A percentile compares a stretch with the other conserved stretches of the same genome.
phyloP scores from a whole-genome alignment of 257 asterid species.

The Plectranthus barbatus region DNA sequence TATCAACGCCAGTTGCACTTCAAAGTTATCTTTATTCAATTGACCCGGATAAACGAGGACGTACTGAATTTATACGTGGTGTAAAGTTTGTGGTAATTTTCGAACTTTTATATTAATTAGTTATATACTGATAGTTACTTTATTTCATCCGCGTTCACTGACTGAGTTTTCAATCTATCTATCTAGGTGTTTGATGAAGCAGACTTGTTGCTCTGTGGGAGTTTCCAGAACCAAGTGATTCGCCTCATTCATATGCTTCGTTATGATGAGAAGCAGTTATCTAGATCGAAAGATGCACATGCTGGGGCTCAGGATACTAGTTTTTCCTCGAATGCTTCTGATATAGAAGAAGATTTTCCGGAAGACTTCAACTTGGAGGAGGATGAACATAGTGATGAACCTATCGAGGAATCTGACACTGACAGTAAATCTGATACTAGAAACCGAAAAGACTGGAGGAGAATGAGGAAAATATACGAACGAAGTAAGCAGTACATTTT shows the following conservation, averaged over 20 bases:
- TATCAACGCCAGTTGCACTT: conserved; percentile 90
- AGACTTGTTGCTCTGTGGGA: conserved; percentile 87
- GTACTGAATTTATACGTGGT: conserved; percentile 50
- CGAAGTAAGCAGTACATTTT: conserved; percentile 95
- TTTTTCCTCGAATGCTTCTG: conserved; percentile 18
- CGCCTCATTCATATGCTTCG: conserved; percentile 85
- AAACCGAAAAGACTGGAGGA: conserved; percentile 68
- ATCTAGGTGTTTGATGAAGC: conserved; percentile 94
- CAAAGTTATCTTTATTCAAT: conserved; percentile 71
- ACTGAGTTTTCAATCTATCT: conserved; percentile 1
- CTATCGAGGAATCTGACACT: conserved; percentile 27
- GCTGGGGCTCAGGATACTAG: conserved; percentile 20
- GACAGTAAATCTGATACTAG: conserved; percentile 27
- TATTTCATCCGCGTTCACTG: background rate
- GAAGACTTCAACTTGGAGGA: conserved; percentile 30
- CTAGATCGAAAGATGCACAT: conserved; percentile 33
- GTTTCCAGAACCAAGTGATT: conserved; percentile 90
- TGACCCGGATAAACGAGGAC: conserved; percentile 48
- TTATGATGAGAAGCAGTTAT: conserved; percentile 86
- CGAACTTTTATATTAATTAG: conserved; percentile 9
- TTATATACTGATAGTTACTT: background rate
- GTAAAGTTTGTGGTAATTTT: conserved; percentile 77
- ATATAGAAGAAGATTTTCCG: conserved; percentile 29
- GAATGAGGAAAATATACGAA: conserved; percentile 64
- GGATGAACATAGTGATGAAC: conserved; percentile 33